These are phyloP conservation scores for Citrus cavaleriei DNA, from an alignment of 345 rosid species.

Conservation along the genomic window DNA sequence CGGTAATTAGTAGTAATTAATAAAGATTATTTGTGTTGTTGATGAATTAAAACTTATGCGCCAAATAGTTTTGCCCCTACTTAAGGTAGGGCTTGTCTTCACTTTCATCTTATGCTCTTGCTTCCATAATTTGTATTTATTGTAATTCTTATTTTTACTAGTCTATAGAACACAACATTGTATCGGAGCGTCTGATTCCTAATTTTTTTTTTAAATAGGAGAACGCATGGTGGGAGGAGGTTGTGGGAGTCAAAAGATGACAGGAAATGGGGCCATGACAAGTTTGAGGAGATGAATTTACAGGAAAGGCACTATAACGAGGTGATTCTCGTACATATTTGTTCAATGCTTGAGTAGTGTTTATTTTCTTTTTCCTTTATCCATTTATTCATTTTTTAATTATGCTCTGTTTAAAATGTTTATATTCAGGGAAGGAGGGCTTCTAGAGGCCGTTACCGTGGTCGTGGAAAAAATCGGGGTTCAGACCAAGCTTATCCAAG, in stretches of 20 bases:
- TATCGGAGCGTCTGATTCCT: neutral
- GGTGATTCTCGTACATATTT: conserved; percentile 26
- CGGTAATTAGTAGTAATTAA: neutral
- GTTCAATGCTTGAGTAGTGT: conserved; percentile 5
- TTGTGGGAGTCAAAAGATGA: conserved; percentile 94
- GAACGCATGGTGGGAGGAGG: conserved; percentile 68
- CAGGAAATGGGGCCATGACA: conserved; percentile 97
- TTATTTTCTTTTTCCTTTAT: neutral
- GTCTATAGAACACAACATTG: neutral
- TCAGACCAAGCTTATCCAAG: conserved; percentile 48
- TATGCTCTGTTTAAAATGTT: neutral
- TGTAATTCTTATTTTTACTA: neutral
- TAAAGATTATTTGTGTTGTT: neutral
- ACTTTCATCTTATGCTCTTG: neutral
- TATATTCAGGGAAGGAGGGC: conserved; percentile 57
- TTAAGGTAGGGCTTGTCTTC: neutral
- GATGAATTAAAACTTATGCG: neutral
- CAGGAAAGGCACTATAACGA: conserved; percentile 64
- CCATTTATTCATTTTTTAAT: conserved; percentile 1
- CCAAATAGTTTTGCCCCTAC: neutral
- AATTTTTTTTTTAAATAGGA: conserved; percentile 35
- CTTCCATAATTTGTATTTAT: neutral
- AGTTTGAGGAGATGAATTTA: conserved; percentile 74
- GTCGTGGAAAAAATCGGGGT: conserved; percentile 58
- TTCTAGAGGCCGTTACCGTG: conserved; percentile 59